Evolutionary conservation across 768 basidiomycete species (phyloP), one percentile per base, ranked within the genome.

Genomic region (Xerocomus brunneocitrinus): DNA sequence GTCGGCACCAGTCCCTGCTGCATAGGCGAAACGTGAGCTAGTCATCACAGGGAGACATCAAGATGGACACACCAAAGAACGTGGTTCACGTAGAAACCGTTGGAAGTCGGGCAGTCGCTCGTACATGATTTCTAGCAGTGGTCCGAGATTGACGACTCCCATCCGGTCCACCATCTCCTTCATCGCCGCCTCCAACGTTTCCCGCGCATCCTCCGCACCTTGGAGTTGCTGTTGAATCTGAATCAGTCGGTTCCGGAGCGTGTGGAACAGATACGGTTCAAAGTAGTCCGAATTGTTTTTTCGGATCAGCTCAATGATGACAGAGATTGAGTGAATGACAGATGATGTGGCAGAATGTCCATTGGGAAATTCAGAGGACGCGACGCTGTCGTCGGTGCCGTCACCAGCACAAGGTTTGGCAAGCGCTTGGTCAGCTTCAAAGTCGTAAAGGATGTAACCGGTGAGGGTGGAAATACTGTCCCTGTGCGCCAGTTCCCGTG

Each of bases 271-370:
- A 68, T 94, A 95, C 5, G 95, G 95, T 71, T 99, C 97, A 65
- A 97, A 95, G 66, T 94, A 98, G 68, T 99, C 95, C 36, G 95
- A 95, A 68, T 98, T 98, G 71, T 98, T 98, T 68, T 98, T 94
- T 49, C 95, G 82, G 59, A 98, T 97, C 38, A 97, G 79, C 67
- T 98, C 95, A 58, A 95, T 88, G 55, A 98, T 77, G 62, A 98
- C 84, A 40, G 87, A 85, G 60, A 95, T 89, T 10, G 91, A 86
- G 58, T 93, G 84, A 27, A 89, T 79, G 49, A 98, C 84, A 7
- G 91, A 91, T 10, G 94, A 97, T 1, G 80, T 79, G 8, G 81
- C 71, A 59, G 62, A 84, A 74, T 71, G 84, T 62, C 63, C 76
- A 69, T 73, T 75, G 2, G 67, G 60, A 57, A 50, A 62, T 30